Base-by-base conservation (phyloP, 352 stramenopile species). In the Phytophthora rubi region DNA sequence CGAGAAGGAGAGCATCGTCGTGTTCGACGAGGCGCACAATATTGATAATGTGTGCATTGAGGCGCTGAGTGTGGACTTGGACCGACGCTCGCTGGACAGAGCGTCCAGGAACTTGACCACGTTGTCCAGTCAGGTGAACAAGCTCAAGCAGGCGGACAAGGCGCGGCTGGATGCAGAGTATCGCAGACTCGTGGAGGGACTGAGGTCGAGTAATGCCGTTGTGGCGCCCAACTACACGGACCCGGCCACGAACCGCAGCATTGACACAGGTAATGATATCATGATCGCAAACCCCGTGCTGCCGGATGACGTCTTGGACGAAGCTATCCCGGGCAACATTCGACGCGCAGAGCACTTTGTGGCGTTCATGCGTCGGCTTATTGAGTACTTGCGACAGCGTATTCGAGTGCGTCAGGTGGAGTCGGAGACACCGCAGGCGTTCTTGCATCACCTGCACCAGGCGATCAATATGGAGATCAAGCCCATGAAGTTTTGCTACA, bases 41-140 rank as follows among this genome's bases (percentile, higher is more conserved):
- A 99, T 99, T 68, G 98, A 99, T 75, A 99, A 98, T 87, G 97
- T 99, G 16, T 99, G 98, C 69, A 99, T 99, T 65, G 98, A 99
- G 89, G 97, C 98, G 45, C 76, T 99, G 2, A 98, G 88, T 53
- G 97, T 99, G 0, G 97, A 97, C 13, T 89, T 99, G 37, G 96
- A 99, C 68, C 88, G 94, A 16, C 81, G 95, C 28, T 77, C 84
- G 37, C 78, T 99, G 18, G 95, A 99, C 48, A 83, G 95, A 68
- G 97, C 97, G 9, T 98, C 94, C 12, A 80, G 93, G 47, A 98
- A 97, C 45, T 76, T 99, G 52, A 88, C 80, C 16, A 85, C 83
- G 26, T 74, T 95, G 57, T 93, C 86, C 23, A 78, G 79, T 39
- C 90, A 92, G 16, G 87, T 97, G 47, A 86, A 91, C 48, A 76